phyloP scores from a whole-genome alignment of 2,329 filamentous ascomycete genomes.

The Scolecobasidium constrictum region DNA sequence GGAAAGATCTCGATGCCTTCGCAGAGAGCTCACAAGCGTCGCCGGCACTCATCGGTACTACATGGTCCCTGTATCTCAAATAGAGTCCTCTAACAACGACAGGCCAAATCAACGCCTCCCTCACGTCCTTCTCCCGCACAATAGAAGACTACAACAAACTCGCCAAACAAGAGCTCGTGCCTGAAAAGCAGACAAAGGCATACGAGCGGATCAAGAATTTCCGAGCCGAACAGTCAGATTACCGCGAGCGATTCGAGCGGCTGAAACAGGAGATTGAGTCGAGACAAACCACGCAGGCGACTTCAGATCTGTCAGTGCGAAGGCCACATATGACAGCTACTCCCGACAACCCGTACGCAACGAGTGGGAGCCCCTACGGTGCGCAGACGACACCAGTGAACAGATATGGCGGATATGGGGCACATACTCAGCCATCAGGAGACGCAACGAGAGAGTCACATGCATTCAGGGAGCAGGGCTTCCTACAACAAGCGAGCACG shows the following conservation, averaged over 20 bases:
- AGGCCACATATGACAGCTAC: slow-evolving; percentile 68
- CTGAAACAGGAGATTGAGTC: slow-evolving; percentile 73
- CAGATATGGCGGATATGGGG: slow-evolving; percentile 10
- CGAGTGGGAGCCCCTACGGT: slow-evolving; percentile 38
- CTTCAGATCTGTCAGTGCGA: slow-evolving; percentile 74
- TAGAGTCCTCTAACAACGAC: too few species aligned
- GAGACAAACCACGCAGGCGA: slow-evolving; percentile 54
- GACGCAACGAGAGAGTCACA: slow-evolving; percentile 67
- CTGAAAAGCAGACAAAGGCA: slow-evolving; percentile 86
- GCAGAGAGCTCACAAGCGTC: slow-evolving; percentile 48
- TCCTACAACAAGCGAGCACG: slow-evolving; percentile 69
- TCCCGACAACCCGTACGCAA: slow-evolving; percentile 88
- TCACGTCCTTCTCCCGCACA: slow-evolving; percentile 76
- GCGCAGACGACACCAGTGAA: background rate
- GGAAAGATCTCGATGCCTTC: slow-evolving; percentile 63
- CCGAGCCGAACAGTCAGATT: slow-evolving; percentile 69
- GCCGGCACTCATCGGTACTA: slow-evolving; percentile 49
- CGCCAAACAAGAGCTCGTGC: slow-evolving; percentile 78
- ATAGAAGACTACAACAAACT: slow-evolving; percentile 85
- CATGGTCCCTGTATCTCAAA: too few species aligned
- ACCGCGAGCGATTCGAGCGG: slow-evolving; percentile 64
- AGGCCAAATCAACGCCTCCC: slow-evolving; percentile 66
- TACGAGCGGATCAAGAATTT: slow-evolving; percentile 78
- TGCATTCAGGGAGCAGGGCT: slow-evolving; percentile 78
- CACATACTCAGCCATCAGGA: slow-evolving; percentile 29